A percentile compares a stretch with the other conserved stretches of the same genome.
phyloP scores from a whole-genome alignment of 768 basidiomycete species.

The Lactifluus hygrophoroides region DNA sequence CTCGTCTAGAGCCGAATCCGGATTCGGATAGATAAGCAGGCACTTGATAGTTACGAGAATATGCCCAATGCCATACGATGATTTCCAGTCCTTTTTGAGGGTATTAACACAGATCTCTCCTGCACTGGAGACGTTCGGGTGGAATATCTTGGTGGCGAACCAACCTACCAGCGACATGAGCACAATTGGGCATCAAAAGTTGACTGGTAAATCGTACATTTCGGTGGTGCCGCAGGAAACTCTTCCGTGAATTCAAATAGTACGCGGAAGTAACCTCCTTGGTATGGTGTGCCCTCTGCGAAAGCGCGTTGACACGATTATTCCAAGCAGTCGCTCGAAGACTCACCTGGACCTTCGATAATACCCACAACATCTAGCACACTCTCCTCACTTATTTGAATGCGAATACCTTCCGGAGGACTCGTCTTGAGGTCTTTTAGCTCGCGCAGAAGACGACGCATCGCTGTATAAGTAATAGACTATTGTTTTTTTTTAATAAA shows the following conservation, averaged over 20 bases:
- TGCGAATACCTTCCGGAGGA: conserved; percentile 89
- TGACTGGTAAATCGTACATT: conserved; percentile 52
- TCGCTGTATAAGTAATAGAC: conserved; percentile 44
- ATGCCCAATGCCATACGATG: conserved; percentile 82
- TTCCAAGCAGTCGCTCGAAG: neutral
- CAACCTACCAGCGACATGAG: conserved; percentile 45
- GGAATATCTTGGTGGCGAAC: conserved; percentile 92
- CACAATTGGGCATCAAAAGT: neutral
- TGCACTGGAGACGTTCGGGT: conserved; percentile 83
- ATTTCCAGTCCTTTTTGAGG: conserved; percentile 95
- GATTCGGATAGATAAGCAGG: conserved; percentile 92
- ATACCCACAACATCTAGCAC: conserved; percentile 82
- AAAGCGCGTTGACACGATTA: conserved; percentile 16
- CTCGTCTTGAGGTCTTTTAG: conserved; percentile 68
- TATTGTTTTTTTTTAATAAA: conserved; percentile 8
- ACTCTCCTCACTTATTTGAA: conserved; percentile 80
- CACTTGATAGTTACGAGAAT: conserved; percentile 92
- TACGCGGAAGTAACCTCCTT: conserved; percentile 61
- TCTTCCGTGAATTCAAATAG: conserved; percentile 89
- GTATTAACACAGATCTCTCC: conserved; percentile 98
- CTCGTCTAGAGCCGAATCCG: conserved; percentile 92
- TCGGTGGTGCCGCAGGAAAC: conserved; percentile 89
- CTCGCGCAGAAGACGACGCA: conserved; percentile 86
- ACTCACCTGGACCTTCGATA: conserved; percentile 83
- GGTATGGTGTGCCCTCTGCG: conserved; percentile 58